Conservation (phyloP, 192 early-diverging fungal species). For the Paraglomus brasilianum region DNA sequence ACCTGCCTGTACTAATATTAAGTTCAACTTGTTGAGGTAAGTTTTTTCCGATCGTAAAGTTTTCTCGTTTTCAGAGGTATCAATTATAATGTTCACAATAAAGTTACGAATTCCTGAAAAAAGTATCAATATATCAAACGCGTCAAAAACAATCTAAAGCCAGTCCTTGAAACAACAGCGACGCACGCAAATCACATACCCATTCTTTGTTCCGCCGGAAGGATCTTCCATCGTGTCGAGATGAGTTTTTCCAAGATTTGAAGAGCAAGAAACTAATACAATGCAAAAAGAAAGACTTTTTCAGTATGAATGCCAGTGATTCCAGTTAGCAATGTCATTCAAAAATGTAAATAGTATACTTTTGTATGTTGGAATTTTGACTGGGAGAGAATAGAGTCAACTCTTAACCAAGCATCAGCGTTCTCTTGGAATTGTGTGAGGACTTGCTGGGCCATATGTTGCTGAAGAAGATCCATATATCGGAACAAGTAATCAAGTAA, state of each 20-base stretch:
- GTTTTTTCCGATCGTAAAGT: constrained; percentile 72
- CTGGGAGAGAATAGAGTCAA: constrained; percentile 87
- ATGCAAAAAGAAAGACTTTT: not conserved
- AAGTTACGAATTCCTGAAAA: constrained; percentile 89
- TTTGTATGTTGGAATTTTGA: constrained; percentile 80
- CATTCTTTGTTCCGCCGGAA: constrained; percentile 28
- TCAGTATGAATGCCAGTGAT: not conserved
- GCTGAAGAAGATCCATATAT: constrained; percentile 48
- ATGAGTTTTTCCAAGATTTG: constrained; percentile 92
- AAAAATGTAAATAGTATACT: constrained; percentile 49
- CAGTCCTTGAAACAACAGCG: not conserved
- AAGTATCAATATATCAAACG: not conserved
- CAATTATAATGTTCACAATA: constrained; percentile 89
- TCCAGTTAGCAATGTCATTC: not conserved
- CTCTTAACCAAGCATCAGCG: constrained; percentile 93
- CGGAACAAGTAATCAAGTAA: not conserved
- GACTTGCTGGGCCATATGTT: constrained; percentile 80
- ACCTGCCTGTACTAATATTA: constrained; percentile 92
- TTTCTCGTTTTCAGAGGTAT: constrained; percentile 84
- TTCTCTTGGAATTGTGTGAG: constrained; percentile 94
- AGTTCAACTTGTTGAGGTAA: constrained; percentile 91
- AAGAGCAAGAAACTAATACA: constrained; percentile 82
- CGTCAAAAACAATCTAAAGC: not conserved
- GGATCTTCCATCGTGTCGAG: constrained; percentile 95
- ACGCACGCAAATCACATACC: constrained; percentile 16